Evolutionary conservation across 192 early-diverging fungal species (phyloP), one percentile per base, ranked within the genome.

Genomic region (Coemansia sp.): DNA sequence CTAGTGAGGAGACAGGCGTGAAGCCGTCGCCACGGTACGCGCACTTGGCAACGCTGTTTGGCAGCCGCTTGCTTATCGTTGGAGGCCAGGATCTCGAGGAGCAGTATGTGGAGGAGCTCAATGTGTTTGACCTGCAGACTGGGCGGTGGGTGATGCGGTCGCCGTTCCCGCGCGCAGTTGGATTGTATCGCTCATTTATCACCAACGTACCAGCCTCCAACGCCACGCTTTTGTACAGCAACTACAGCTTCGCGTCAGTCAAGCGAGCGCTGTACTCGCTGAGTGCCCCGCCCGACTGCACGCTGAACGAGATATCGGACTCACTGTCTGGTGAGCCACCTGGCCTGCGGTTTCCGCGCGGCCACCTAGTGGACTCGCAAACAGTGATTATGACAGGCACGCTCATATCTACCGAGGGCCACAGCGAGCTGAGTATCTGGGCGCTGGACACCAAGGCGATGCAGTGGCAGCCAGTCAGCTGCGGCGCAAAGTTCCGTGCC

Each of bases 1-100:
- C 32, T 5, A 19, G n/a, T 1, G 38, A 59, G n/a, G 57, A 38
- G 3, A 23, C 10, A 18, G 39, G 39, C 15, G 37, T 40, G 39
- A 59, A 82, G 10, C 90, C 91, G n/a, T 81, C 86, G 50, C 86
- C 91, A 39, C 77, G 92, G 18, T 93, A 93, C 71, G 92, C 92
- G 8, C 92, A 93, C 63, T 72, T 93, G 38, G 86, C 89, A n/a
- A 85, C 87, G 19, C 77, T 85, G 72, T 63, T 93, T 6, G 87
- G 86, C 42, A 86, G 84, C 42, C 86, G 83, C 47, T 71, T 92
- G 41, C 72, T 92, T 26, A 72, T 92, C 4, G 77, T 93, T 10
- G 92, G 92, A 53, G 92, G 92, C 18, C 92, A 93, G 74, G 91
- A 93, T 59, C 82, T 91, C 60, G 85, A 79, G 53, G 91, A 91